Percentiles rank a stretch among this genome's conserved stretches.
These are phyloP conservation scores for Excoecaria agallocha DNA, from an alignment of 345 rosid genomes.

Conservation along the genomic window DNA sequence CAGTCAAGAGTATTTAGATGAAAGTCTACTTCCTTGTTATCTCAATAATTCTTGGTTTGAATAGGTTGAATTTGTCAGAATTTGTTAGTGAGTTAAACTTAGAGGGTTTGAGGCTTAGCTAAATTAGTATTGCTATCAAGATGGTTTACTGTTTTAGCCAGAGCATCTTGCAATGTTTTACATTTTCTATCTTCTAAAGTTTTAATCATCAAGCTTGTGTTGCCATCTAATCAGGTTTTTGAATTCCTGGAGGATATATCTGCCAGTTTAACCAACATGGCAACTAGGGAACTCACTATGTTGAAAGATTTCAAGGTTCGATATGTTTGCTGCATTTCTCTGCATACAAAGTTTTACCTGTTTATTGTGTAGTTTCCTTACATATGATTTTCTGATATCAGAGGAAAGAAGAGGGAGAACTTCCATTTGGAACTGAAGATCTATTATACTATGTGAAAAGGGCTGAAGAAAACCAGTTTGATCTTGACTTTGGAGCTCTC, in stretches of 20 bases:
- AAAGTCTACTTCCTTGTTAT: background rate
- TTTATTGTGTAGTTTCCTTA: slow-evolving; percentile 10
- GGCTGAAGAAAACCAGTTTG: slow-evolving; percentile 75
- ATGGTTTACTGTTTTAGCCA: slow-evolving; percentile 1
- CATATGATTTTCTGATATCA: slow-evolving; percentile 29
- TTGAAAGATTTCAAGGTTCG: slow-evolving; percentile 83
- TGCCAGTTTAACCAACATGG: slow-evolving; percentile 68
- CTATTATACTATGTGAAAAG: slow-evolving; percentile 73
- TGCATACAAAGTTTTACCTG: background rate
- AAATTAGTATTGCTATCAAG: background rate
- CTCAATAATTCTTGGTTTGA: background rate
- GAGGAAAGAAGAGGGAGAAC: slow-evolving; percentile 88
- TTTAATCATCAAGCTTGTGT: slow-evolving; percentile 11
- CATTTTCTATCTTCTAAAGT: slow-evolving; percentile 1
- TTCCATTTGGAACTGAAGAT: slow-evolving; percentile 84
- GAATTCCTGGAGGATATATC: slow-evolving; percentile 90
- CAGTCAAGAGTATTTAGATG: background rate
- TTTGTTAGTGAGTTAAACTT: background rate
- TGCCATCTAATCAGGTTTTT: slow-evolving; percentile 52
- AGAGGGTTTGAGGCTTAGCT: slow-evolving; percentile 6
- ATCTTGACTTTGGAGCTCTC: slow-evolving; percentile 72
- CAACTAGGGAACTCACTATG: slow-evolving; percentile 58
- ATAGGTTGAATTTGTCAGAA: background rate
- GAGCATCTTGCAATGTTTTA: background rate
- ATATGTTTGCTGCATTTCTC: slow-evolving; percentile 15